Evolutionary conservation across 129 eudicot species (phyloP), one percentile per base, ranked within the genome.

Genomic region (Artemisia annua): DNA sequence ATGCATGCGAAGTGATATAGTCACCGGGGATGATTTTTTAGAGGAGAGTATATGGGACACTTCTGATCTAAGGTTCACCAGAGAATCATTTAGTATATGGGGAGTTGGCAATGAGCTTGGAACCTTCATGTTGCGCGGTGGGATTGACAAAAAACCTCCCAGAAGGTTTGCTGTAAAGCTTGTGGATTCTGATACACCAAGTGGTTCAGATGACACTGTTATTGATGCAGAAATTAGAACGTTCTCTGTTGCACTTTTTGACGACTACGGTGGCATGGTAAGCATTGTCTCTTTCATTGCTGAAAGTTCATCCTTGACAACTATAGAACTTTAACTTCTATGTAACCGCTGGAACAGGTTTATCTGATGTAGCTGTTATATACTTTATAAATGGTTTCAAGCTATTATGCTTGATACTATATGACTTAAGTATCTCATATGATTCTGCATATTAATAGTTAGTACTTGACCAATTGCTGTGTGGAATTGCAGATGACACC

Each of bases 201-300:
- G 84, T 76, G 89, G 91, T 80, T 82, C 96, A 22, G 97, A 86
- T 58, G 84, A 88, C 81, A 91, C 87, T 20, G 88, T 88, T 60
- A 63, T 95, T 76, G 97, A 91, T 85, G 99, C 96, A 16, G 86
- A 88, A 78, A 85, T 95, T 59, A 83, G 95, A 66, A 91, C 99
- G 24, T 95, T 95, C 69, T 95, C 99, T 75, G 97, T 83, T 13
- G 96, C 96, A 51, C 96, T 91, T 71, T 95, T 95, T 83, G 99
- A 95, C 48, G 99, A 95, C 80, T 95, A 88, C 79, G 96, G 99
- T 48, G 99, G 99, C 83, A 73, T 95, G 97, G 99, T 95, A 83
- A 64, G 85, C 12, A 14, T 16, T 61, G 20, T 80, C 20, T 17
- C 24, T 80, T 61, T 77, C 35, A 56, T 69, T 54, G 11, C 69